Conservation (phyloP, 768 basidiomycete genomes). For the Phylloporus arenicola region DNA sequence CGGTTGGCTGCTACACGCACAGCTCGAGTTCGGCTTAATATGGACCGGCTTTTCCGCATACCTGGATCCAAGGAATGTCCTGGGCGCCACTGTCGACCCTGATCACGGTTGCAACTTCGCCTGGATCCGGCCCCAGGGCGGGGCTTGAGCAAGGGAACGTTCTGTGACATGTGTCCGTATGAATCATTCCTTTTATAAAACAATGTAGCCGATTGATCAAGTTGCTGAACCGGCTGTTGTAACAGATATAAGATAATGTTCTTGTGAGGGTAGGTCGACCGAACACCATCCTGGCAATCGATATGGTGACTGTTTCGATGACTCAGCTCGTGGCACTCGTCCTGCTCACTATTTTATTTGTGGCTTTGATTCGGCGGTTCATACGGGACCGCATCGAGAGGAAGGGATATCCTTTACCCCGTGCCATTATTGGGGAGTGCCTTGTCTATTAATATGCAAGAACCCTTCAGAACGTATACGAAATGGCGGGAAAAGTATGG, state of each 20-base stretch:
- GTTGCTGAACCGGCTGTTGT: neutral
- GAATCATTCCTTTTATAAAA: neutral
- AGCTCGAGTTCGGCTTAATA: too few relatives aligned
- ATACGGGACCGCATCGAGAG: slow-evolving; percentile 8
- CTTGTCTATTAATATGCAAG: slow-evolving; percentile 10
- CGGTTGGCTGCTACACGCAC: too few relatives aligned
- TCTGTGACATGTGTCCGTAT: neutral
- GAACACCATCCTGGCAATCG: neutral
- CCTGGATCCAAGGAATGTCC: neutral
- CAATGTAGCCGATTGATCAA: neutral
- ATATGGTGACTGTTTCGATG: slow-evolving; percentile 8
- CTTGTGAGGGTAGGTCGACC: neutral
- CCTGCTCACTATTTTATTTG: neutral
- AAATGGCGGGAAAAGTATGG: slow-evolving; percentile 17
- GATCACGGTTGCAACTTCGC: neutral
- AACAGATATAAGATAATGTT: slow-evolving; percentile 5
- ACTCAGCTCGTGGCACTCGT: slow-evolving; percentile 5
- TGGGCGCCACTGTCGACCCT: neutral
- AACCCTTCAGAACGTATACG: slow-evolving; percentile 16
- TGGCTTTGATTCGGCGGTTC: neutral
- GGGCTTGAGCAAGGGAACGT: neutral
- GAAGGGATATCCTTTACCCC: slow-evolving; percentile 7
- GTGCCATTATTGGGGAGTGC: slow-evolving; percentile 18
- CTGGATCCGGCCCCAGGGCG: neutral
- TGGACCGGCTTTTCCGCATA: neutral